Evolutionary conservation across 345 rosid genomes (phyloP), one percentile per base, ranked within the genome.

Genomic region (Eucalyptus dawsonii): DNA sequence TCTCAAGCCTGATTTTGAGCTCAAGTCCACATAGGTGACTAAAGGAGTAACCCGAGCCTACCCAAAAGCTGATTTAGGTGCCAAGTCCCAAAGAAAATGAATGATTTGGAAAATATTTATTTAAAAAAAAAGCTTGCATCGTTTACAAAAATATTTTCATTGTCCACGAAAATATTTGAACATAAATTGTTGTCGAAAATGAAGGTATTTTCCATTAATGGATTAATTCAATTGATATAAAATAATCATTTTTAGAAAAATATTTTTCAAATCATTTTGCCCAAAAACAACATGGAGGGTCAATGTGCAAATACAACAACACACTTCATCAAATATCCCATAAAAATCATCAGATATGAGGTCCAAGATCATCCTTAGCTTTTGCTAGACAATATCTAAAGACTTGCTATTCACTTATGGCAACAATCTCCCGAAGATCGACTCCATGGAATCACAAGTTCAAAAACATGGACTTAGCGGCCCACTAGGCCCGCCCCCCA

Each of bases 171-270:
- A 60, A 60, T 60, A 27, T 25, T 12, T 60, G 14, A 27, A 12
- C 27, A 56, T 0, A 9, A 25, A 25, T 7, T 27, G 2, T 27
- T 12, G 67, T 27, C 0, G 0, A 60, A 11, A 27, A 25, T 27
- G 31, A 60, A 27, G 4, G 15, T 11, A 60, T 60, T 60, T 60
- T 10, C 14, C 67, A 11, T 60, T 60, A 6, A 60, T 2, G 4
- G 4, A 60, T 25, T 60, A 25, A 5, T 60, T 25, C 31, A 60
- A 60, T 2, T 12, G 15, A 60, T 24, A 60, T 25, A 58, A 25
- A 25, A 9, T 9, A 56, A 22, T 60, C 15, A 12, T 11, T 27
- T 60, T 60, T 60, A 25, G 15, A 5, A 60, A 60, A 25, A 27
- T 11, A 58, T 11, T 11, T 25, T 24, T 6, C 31, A 60, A 27